phyloP scores from a whole-genome alignment of 106 monocot species.

The Allium cepa region DNA sequence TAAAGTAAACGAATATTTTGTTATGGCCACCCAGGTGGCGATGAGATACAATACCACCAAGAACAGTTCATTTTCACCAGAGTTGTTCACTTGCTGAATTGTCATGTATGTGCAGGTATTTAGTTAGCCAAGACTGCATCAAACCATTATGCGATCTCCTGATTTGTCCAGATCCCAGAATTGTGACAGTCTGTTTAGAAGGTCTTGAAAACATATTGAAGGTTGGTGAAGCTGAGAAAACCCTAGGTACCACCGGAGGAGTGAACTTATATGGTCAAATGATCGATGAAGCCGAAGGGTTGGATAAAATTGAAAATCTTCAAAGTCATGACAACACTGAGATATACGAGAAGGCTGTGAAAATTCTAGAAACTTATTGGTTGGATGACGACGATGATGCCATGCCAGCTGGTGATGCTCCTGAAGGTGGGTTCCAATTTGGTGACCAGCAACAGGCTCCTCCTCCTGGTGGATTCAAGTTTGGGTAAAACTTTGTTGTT shows the following conservation, averaged over 20 bases:
- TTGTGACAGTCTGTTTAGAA: slow-evolving; percentile 20
- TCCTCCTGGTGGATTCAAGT: slow-evolving; percentile 7
- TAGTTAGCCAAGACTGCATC: slow-evolving; percentile 22
- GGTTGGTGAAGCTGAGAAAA: slow-evolving; percentile 26
- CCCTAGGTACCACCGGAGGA: slow-evolving; percentile 7
- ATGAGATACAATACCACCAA: too few species aligned
- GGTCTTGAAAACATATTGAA: slow-evolving; percentile 28
- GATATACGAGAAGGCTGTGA: slow-evolving; percentile 26
- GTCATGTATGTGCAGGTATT: slow-evolving; percentile 4
- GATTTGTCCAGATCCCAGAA: slow-evolving; percentile 19
- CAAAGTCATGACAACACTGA: slow-evolving; percentile 27
- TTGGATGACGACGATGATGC: slow-evolving; percentile 21
- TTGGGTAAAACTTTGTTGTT: not conserved
- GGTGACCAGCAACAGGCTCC: slow-evolving; percentile 1
- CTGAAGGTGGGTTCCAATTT: slow-evolving; percentile 5
- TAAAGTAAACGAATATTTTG: too few species aligned
- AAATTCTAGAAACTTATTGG: slow-evolving; percentile 24
- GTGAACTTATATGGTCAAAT: slow-evolving; percentile 17
- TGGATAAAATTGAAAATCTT: slow-evolving; percentile 25
- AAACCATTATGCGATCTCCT: slow-evolving; percentile 26
- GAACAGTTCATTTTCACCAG: too few species aligned
- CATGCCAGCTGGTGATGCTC: slow-evolving; percentile 11
- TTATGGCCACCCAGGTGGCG: too few species aligned
- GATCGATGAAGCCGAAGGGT: slow-evolving; percentile 23
- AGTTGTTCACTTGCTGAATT: not conserved